phyloP scores from a whole-genome alignment of 2,329 filamentous ascomycete genomes.

The Fusarium temperatum region DNA sequence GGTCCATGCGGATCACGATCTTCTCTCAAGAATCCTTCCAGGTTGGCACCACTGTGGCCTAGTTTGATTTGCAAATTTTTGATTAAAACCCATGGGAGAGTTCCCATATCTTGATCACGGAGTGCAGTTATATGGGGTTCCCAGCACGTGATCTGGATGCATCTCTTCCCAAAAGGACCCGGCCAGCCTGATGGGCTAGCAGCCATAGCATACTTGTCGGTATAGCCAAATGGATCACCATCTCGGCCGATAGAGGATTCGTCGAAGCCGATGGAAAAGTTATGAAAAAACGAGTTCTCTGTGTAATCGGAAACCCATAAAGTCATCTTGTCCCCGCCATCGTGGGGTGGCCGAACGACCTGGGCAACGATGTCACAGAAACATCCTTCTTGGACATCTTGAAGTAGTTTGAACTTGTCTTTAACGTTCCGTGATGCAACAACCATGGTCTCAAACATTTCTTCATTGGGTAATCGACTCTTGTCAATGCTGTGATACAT shows the following conservation, averaged over 20 bases:
- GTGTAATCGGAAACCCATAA: conserved; percentile 89
- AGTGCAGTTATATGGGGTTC: conserved; percentile 71
- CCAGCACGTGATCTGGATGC: conserved; percentile 76
- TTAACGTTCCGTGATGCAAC: conserved; percentile 54
- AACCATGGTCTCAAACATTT: conserved; percentile 54
- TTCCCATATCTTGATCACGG: conserved; percentile 59
- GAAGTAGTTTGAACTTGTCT: conserved; percentile 71
- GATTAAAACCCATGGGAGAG: conserved; percentile 71
- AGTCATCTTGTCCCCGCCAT: conserved; percentile 58
- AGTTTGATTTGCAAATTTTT: conserved; percentile 77
- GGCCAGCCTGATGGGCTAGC: conserved; percentile 61
- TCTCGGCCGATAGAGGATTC: conserved; percentile 50
- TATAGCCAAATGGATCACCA: conserved; percentile 67
- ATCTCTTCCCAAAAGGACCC: conserved; percentile 78
- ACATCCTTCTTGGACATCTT: conserved; percentile 63
- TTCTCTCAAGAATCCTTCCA: conserved; percentile 78
- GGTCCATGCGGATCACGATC: conserved; percentile 57
- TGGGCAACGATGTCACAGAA: conserved; percentile 79
- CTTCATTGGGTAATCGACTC: conserved; percentile 51
- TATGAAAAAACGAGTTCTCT: conserved; percentile 69
- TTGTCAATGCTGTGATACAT: conserved; percentile 58
- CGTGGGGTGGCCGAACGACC: conserved; percentile 65
- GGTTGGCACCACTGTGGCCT: conserved; percentile 58
- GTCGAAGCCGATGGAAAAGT: conserved; percentile 51
- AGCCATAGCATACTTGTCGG: conserved; percentile 40